Evolutionary conservation across 2,329 filamentous ascomycete genomes (phyloP).

Genomic region (Aureobasidium sp.): DNA sequence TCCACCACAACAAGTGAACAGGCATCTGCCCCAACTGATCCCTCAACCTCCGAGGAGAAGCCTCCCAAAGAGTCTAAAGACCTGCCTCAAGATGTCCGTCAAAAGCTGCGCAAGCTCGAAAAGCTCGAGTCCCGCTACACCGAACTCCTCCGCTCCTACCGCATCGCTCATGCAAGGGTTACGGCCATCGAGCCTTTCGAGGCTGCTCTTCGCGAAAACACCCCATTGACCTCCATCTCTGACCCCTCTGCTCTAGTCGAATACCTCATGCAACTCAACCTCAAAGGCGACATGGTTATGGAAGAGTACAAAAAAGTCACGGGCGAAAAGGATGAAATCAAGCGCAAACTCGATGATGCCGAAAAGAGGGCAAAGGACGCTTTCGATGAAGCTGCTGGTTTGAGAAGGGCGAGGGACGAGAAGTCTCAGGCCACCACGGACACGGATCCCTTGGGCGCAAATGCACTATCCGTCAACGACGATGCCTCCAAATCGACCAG

Average conservation of each 20-base stretch:
- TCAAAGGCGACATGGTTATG: constrained; percentile 88
- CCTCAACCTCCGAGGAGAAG: constrained; percentile 25
- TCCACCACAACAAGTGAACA: constrained; percentile 26
- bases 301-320: constrained; percentile 86
- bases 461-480: neutral
- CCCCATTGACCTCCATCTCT: constrained; percentile 77
- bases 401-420: constrained; percentile 37
- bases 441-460: constrained; percentile 21
- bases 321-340: constrained; percentile 66
- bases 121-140: constrained; percentile 83
- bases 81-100: constrained; percentile 65
- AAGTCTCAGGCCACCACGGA: constrained; percentile 13
- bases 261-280: constrained; percentile 78
- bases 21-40: constrained; percentile 25
- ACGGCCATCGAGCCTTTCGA: constrained; percentile 90
- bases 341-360: constrained; percentile 65
- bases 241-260: constrained; percentile 81
- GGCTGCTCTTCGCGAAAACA: constrained; percentile 82
- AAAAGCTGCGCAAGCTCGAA: constrained; percentile 76
- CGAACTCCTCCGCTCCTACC: constrained; percentile 85
- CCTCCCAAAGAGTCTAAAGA: constrained; percentile 41
- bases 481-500: constrained; percentile 9
- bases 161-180: constrained; percentile 80
- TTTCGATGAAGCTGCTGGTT: constrained; percentile 55
- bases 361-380: constrained; percentile 57